Evolutionary conservation across 768 basidiomycete species (phyloP).

Genomic region (Mycena galopus): DNA sequence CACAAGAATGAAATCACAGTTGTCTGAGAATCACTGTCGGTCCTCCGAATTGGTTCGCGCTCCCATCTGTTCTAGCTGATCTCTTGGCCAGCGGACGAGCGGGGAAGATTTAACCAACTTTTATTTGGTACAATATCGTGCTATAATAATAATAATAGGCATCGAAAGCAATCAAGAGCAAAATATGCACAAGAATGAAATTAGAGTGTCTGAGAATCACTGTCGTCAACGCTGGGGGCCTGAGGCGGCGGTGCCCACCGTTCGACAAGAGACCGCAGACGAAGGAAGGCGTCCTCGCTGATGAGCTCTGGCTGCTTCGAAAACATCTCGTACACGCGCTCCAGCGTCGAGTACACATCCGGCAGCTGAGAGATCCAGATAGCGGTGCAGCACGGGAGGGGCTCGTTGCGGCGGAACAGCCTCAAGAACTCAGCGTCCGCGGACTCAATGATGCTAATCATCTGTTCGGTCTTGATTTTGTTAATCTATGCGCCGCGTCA

Average conservation of each 20-base stretch:
- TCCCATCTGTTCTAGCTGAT: no score
- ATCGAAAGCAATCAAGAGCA: constrained; percentile 9
- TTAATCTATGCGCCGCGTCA: background rate
- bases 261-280: constrained; percentile 9
- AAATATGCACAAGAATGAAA: background rate
- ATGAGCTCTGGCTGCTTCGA: background rate
- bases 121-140: background rate
- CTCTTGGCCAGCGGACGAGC: no score
- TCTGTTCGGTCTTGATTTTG: constrained; percentile 17
- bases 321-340: background rate
- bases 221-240: background rate
- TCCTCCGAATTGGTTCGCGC: no score
- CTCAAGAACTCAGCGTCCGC: constrained; percentile 12
- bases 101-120: no score
- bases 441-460: constrained; percentile 1
- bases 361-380: constrained; percentile 26
- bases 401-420: constrained; percentile 17
- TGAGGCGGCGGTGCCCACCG: constrained; percentile 28
- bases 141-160: background rate
- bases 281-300: background rate
- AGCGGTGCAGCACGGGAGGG: constrained; percentile 21
- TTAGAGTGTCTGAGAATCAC: background rate
- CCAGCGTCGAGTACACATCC: constrained; percentile 21
- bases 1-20: no score
- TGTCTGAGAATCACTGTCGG: no score